Evolutionary conservation across 1,284 basidiomycete genomes (phyloP).

Genomic region (Exobasidium rhododendri): DNA sequence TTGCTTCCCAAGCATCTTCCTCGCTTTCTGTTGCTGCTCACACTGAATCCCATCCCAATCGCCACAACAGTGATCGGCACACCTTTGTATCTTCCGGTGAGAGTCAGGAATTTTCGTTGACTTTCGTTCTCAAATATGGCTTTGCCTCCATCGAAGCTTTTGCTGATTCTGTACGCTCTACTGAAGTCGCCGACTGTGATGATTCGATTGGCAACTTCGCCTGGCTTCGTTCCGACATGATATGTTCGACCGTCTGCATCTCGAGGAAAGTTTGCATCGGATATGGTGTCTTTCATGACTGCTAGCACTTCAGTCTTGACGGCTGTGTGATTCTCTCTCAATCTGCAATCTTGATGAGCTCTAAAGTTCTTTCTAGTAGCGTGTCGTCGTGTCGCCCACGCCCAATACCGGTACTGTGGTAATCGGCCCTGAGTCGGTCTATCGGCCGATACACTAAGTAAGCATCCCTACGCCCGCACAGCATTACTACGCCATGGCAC

Average conservation of each 20-base stretch:
- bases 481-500: no score
- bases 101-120: conserved; percentile 74
- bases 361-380: no score
- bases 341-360: no score
- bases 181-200: conserved; percentile 73
- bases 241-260: conserved; percentile 19
- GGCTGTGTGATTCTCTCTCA: no score
- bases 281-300: conserved; percentile 13
- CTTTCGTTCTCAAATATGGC: conserved; percentile 64
- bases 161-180: conserved; percentile 65
- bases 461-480: no score
- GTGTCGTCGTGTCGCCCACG: no score
- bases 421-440: no score
- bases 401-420: no score
- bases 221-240: conserved; percentile 17
- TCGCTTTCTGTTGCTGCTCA: conserved; percentile 10
- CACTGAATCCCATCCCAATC: conserved; percentile 70
- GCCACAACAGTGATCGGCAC: conserved; percentile 70
- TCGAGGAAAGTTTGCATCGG: conserved; percentile 18
- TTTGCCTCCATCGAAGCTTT: conserved; percentile 62
- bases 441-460: no score
- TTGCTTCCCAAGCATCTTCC: neutral
- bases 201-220: conserved; percentile 70
- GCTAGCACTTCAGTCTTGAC: no score
- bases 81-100: conserved; percentile 71